Evolutionary conservation across 2,329 filamentous ascomycete genomes (phyloP).

Genomic region (Onygenales sp.): DNA sequence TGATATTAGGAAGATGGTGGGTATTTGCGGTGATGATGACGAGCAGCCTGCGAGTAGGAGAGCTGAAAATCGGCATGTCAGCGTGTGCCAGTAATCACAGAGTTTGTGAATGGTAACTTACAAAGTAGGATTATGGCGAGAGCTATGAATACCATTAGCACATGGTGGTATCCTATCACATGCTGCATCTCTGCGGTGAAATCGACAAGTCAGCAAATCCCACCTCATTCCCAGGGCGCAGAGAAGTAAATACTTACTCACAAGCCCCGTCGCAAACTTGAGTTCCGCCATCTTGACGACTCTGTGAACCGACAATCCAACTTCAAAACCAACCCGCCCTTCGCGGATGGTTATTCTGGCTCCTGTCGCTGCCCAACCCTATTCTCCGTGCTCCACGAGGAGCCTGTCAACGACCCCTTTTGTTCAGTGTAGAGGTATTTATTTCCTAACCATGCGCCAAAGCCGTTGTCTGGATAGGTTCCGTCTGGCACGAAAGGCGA

Average conservation of each 20-base stretch:
- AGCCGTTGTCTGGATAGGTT: no score
- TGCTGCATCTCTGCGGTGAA: conserved; percentile 44
- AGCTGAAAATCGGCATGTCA: conserved; percentile 43
- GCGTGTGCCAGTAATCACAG: not conserved
- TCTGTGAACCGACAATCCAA: not conserved
- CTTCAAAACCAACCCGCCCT: not conserved
- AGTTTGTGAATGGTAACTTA: conserved; percentile 43
- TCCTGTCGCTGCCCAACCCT: not conserved
- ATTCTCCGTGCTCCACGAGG: not conserved
- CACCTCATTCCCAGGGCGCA: not conserved
- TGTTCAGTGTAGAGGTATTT: no score
- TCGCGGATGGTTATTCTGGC: no score
- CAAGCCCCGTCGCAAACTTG: conserved; percentile 20
- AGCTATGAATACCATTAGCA: conserved; percentile 95
- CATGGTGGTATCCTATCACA: conserved; percentile 64
- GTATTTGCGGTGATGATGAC: conserved; percentile 89
- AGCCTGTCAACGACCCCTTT: no score
- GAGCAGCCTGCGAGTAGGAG: conserved; percentile 91
- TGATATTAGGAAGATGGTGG: conserved; percentile 94
- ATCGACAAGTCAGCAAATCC: not conserved
- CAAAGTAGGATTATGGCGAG: conserved; percentile 89
- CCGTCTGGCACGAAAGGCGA: no score
- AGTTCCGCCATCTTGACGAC: conserved; percentile 14
- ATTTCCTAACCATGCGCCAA: no score
- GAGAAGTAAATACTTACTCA: conserved; percentile 18